phyloP scores from a whole-genome alignment of 108 stramenopile genomes.

The Poteriospumella lacustris region DNA sequence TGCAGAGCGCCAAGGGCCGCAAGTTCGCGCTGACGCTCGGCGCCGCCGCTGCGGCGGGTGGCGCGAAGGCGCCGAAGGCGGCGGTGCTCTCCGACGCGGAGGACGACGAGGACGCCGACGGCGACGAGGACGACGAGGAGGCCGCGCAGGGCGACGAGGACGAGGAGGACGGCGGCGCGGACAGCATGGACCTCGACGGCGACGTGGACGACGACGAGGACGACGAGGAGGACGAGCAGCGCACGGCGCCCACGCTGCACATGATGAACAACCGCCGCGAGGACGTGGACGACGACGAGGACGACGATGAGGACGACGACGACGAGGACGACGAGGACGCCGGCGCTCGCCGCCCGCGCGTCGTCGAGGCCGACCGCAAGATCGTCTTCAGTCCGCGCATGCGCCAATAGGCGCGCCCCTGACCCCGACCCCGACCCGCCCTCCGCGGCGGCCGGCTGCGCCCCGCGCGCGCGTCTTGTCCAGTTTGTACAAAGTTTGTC shows the following conservation, averaged over 20 bases:
- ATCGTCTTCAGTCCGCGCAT: not conserved
- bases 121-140: not conserved
- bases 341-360: not conserved
- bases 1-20: not conserved
- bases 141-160: too few species aligned
- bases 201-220: not conserved
- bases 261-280: not conserved
- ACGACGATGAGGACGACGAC: not conserved
- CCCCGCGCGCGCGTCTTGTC: too few species aligned
- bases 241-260: not conserved
- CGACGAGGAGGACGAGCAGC: not conserved
- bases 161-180: constrained; percentile 5
- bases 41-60: not conserved
- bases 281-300: not conserved
- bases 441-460: too few species aligned
- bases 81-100: not conserved
- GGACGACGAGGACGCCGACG: constrained; percentile 5
- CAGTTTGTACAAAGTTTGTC: too few species aligned
- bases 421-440: too few species aligned
- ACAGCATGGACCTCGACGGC: not conserved
- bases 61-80: not conserved
- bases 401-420: too few species aligned
- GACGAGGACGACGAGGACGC: not conserved
- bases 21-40: not conserved
- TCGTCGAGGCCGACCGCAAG: not conserved